Evolutionary conservation across 208 protist genomes (phyloP), one percentile per base, ranked within the genome.

Genomic region (Trypanosoma melophagium): DNA sequence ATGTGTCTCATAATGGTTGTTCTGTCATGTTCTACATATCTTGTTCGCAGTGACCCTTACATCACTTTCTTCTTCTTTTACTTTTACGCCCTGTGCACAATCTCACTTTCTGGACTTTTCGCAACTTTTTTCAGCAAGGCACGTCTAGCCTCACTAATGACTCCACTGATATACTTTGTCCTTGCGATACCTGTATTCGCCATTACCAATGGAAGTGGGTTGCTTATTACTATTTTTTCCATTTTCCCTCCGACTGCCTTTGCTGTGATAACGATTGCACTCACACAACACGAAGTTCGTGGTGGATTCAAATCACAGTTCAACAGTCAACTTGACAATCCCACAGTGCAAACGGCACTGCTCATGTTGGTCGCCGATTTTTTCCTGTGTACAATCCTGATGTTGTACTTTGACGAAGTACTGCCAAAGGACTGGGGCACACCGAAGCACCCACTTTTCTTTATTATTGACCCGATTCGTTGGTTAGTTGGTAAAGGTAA

Each of bases 41-140:
- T 69, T 45, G 52, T 71, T 17, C 50, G 71, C 55, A 73, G 73
- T 14, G 78, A 80, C 69, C 81, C 89, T 54, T 57, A 87, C 25
- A 16, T 64, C 25, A 19, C 74, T 44, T 53, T 79, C 2, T 7
- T 80, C 9, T 1, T 76, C 5, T 68, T 71, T 1, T 44, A 65
- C 22, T 3, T 74, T 8, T 79, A 74, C 61, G n/a, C 50, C 0
- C 16, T 77, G 24, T 42, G 61, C 49, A 67, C 41, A 17, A 63
- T 78, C 21, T 7, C 53, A n/a, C n/a, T 79, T 21, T 16, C 52
- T 21, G 41, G 31, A 24, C 24, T 79, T 2, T 7, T 78, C 7
- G 0, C 66, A 12, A 24, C 47, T 13, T 72, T 79, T 16, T 79
- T 79, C 24, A 67, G 52, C 50, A 79, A 80, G 24, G 41, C 72